phyloP scores from a whole-genome alignment of 352 stramenopile genomes.

The Pythium insidiosum region DNA sequence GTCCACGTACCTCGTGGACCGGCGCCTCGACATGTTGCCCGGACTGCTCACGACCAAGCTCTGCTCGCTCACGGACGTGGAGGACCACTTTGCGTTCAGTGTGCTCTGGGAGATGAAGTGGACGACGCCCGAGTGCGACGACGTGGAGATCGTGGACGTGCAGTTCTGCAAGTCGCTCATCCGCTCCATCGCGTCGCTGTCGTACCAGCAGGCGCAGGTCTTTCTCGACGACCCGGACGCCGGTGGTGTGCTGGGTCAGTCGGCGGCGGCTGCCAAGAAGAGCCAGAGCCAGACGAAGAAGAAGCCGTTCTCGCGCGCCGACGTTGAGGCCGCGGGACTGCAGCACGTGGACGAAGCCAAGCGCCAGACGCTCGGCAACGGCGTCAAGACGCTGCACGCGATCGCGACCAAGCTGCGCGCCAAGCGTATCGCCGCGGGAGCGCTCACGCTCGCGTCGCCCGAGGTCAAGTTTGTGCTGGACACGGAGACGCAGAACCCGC shows the following conservation, averaged over 20 bases:
- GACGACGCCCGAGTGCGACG: conserved; percentile 41
- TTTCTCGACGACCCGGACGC: conserved; percentile 59
- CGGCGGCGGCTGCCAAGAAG: too few species aligned
- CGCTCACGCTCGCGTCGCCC: conserved; percentile 69
- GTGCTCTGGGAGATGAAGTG: conserved; percentile 89
- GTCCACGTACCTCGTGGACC: conserved; percentile 97
- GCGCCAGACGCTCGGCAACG: conserved; percentile 44
- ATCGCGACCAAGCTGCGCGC: conserved; percentile 53
- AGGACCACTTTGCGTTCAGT: conserved; percentile 86
- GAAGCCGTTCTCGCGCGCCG: conserved; percentile 57
- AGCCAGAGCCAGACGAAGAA: conserved; percentile 15
- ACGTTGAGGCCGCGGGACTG: conserved; percentile 34
- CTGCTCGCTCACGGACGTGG: conserved; percentile 87
- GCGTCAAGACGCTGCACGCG: conserved; percentile 49
- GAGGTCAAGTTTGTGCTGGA: conserved; percentile 82
- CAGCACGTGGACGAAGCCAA: too few species aligned
- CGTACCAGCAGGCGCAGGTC: conserved; percentile 76
- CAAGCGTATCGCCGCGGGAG: conserved; percentile 51
- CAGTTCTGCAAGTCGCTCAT: conserved; percentile 94
- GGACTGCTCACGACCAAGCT: conserved; percentile 83
- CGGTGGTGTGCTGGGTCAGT: too few species aligned
- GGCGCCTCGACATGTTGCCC: conserved; percentile 90
- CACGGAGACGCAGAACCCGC: conserved; percentile 51
- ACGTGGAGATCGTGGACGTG: conserved; percentile 62
- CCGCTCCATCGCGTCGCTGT: conserved; percentile 89